Base-by-base conservation (phyloP, 148 eudicot species). In the Polygonum aviculare region DNA sequence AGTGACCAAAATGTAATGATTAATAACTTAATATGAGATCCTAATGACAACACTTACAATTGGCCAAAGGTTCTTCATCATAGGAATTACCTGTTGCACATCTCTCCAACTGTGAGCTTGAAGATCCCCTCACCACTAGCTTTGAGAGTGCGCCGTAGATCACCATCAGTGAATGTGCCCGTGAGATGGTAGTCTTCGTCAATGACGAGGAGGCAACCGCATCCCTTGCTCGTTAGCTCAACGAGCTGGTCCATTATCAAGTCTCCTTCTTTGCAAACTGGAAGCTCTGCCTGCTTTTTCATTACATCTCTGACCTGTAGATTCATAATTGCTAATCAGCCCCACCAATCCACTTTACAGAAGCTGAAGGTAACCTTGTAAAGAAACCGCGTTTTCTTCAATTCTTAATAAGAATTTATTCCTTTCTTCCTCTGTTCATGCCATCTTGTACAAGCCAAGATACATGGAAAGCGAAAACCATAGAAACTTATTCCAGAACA, bases 141-240 rank as follows among this genome's bases (percentile, higher is more conserved):
- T 85, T 91, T 95, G 65, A 95, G 85, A 6, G 99, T 93, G 9
- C 99, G 97, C 41, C 97, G 80, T 79, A 96, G 82, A 82, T 93
- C 99, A 16, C 98, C 99, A 84, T 96, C 99, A 54, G 99, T 93
- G 51, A 96, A 96, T 60, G 98, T 96, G 70, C 98, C 99, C 33
- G 93, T 83, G 22, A 96, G 83, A 81, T 88, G 90, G 84, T 85
- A 78, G 7, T 85, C 75, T 21, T 96, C 90, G 7, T 93, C 91
- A 60, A 90, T 82, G 18, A 96, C 94, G 48, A 96, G 96, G 62
- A 96, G 97, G 79, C 99, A 96, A 26, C 98, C 98, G 76, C 99
- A 96, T 69, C 98, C 97, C 84, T 93, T 91, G 76, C 97, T 93
- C 26, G 97, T 91, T 62, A 95, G 94, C 84, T 91, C 98, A 6